phyloP scores from a whole-genome alignment of 2,329 filamentous ascomycete species.

The Fusarium nelsonii region DNA sequence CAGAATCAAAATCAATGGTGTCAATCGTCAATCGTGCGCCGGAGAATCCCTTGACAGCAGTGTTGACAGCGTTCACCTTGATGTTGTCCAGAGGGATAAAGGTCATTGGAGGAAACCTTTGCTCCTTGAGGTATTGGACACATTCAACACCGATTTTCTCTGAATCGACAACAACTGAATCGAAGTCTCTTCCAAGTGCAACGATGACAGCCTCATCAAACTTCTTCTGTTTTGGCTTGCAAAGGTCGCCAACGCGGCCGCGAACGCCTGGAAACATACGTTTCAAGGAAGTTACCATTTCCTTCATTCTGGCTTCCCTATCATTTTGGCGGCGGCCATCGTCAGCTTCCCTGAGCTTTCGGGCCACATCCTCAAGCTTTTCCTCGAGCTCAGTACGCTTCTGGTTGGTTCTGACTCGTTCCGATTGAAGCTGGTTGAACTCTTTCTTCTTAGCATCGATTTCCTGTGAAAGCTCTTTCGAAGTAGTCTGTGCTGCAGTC shows the following conservation, averaged over 20 bases:
- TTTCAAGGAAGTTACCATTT: conserved; percentile 87
- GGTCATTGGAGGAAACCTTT: conserved; percentile 86
- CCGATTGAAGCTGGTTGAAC: conserved; percentile 85
- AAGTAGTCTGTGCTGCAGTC: conserved; percentile 69
- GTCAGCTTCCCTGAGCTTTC: conserved; percentile 86
- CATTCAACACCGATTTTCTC: conserved; percentile 95
- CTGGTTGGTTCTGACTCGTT: conserved; percentile 83
- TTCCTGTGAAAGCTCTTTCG: conserved; percentile 78
- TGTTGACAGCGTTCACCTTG: conserved; percentile 91
- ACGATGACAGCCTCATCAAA: conserved; percentile 93
- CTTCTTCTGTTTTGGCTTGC: conserved; percentile 97
- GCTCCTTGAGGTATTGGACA: conserved; percentile 92
- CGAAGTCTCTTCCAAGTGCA: conserved; percentile 91
- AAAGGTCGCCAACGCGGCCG: conserved; percentile 89
- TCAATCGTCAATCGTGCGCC: conserved; percentile 92
- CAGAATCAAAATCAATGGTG: conserved; percentile 91
- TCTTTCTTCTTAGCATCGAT: conserved; percentile 91
- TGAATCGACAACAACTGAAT: conserved; percentile 93
- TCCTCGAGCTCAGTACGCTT: conserved; percentile 91
- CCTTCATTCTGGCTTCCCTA: conserved; percentile 81
- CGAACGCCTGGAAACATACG: conserved; percentile 92
- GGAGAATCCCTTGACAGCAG: conserved; percentile 88
- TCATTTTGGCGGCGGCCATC: conserved; percentile 88
- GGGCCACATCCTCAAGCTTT: conserved; percentile 84
- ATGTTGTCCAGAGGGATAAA: conserved; percentile 98